Evolutionary conservation across 345 rosid species (phyloP), one percentile per base, ranked within the genome.

Genomic region (Gossypium anomalum): DNA sequence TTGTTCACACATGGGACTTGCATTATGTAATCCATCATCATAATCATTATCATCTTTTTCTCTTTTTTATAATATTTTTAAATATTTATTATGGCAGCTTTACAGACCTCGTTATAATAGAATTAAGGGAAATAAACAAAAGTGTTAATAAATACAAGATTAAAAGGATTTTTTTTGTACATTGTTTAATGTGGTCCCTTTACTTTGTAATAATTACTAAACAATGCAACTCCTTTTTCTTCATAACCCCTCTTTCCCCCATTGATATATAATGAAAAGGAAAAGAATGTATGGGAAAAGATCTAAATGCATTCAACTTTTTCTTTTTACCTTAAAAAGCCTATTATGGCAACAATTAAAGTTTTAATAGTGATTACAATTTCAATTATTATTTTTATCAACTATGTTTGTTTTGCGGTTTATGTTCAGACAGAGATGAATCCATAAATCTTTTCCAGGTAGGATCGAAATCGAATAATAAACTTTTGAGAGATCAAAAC

Each of bases 71-170:
- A 34, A 34, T 34, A 34, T 34, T 12, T 29, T 41, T 34, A 12
- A 72, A 68, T 56, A 12, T 34, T 44, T 56, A 23, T 45, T 56
- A 19, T 45, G 66, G 81, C 82, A 78, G 81, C 69, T 72, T 79
- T 82, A 48, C 51, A 16, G 34, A 25, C 15, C 70, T 19, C 53
- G 10, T 61, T 75, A 60, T 76, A 65, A 27, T 63, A 55, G 2
- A 58, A 73, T 61, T 17, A 53, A 3, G 78, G 25, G 66, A 48
- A 74, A 55, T 56, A 23, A 49, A 63, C 19, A 52, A 66, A 7
- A 22, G 4, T 57, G 60, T 47, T 51, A 12, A 60, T 60, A 60
- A 60, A 60, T 60, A 55, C 75, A 77, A 72, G 41, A 72, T 62
- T 57, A 68, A n/a, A 74, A 73, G 41, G 51, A 23, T 17, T 8